Conservation (phyloP, 2,329 filamentous ascomycete genomes). For the Fusarium sp. region DNA sequence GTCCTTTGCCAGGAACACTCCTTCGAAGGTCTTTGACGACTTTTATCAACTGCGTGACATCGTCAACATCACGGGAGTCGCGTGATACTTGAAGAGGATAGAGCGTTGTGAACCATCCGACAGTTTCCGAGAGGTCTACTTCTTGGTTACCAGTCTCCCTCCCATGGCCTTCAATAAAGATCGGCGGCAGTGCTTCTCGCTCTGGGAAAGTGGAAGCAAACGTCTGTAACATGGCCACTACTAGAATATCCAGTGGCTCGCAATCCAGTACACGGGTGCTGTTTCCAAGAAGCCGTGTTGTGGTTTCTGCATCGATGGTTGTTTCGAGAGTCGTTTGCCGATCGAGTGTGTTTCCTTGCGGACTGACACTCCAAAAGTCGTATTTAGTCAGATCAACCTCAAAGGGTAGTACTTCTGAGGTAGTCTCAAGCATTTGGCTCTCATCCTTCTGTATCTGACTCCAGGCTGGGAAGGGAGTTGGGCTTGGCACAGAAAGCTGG, state of each 20-base stretch:
- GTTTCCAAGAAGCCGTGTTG: too few relatives aligned
- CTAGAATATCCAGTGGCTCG: background rate
- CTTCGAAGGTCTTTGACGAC: conserved; percentile 28
- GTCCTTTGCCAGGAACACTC: conserved; percentile 12
- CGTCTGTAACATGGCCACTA: background rate
- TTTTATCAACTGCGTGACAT: conserved; percentile 9
- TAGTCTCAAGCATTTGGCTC: too few relatives aligned
- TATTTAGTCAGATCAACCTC: too few relatives aligned
- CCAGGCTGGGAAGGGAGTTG: too few relatives aligned
- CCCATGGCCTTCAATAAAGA: conserved; percentile 2
- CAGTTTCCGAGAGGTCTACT: background rate
- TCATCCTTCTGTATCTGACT: too few relatives aligned
- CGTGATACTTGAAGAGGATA: background rate
- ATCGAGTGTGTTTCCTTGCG: too few relatives aligned
- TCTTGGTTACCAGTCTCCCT: background rate
- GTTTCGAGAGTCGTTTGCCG: too few relatives aligned
- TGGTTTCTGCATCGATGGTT: too few relatives aligned
- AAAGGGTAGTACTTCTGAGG: too few relatives aligned
- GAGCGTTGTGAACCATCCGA: conserved; percentile 12
- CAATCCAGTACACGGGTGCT: too few relatives aligned
- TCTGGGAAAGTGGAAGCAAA: background rate
- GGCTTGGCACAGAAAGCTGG: too few relatives aligned
- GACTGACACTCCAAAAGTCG: too few relatives aligned
- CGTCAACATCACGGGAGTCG: background rate
- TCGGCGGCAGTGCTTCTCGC: background rate